These are phyloP conservation scores for Leishmania aethiopica DNA, from an alignment of 208 protist genomes.

Conservation along the genomic window DNA sequence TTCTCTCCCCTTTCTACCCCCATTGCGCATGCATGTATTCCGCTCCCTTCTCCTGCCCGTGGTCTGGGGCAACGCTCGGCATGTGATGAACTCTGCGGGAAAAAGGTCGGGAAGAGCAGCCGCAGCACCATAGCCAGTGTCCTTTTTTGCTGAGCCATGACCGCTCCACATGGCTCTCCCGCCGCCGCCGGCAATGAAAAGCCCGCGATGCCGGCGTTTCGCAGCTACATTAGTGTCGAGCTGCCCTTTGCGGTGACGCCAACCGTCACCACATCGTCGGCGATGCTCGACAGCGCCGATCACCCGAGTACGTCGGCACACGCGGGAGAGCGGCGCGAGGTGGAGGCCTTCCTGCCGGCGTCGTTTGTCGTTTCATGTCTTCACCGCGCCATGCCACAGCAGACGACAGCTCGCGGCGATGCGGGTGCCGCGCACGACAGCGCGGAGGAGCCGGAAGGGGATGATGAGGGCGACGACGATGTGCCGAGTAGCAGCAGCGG, in stretches of 20 bases:
- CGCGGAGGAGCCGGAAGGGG: slow-evolving; percentile 27
- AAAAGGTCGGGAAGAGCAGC: neutral
- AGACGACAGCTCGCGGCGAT: neutral
- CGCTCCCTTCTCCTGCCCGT: neutral
- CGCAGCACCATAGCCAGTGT: neutral
- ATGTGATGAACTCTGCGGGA: neutral
- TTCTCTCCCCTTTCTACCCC: neutral
- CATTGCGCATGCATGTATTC: neutral
- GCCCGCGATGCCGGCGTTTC: slow-evolving; percentile 29
- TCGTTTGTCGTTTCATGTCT: slow-evolving; percentile 48
- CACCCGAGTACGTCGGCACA: neutral
- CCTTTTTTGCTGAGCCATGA: neutral
- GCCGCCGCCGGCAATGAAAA: neutral
- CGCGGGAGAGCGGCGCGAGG: slow-evolving; percentile 19
- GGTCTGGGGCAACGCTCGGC: neutral
- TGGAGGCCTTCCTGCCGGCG: slow-evolving; percentile 64
- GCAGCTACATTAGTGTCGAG: slow-evolving; percentile 68
- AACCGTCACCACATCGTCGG: slow-evolving; percentile 8
- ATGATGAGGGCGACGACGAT: slow-evolving; percentile 15
- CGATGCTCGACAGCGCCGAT: neutral
- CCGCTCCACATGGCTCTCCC: neutral
- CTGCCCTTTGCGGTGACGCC: slow-evolving; percentile 65
- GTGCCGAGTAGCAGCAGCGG: slow-evolving; percentile 1
- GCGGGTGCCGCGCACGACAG: slow-evolving; percentile 17
- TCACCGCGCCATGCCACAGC: slow-evolving; percentile 25